A percentile compares a stretch with the other conserved stretches of the same genome.
Evolutionary conservation across 805 yeast species (phyloP).

Genomic region (Candida awuae): DNA sequence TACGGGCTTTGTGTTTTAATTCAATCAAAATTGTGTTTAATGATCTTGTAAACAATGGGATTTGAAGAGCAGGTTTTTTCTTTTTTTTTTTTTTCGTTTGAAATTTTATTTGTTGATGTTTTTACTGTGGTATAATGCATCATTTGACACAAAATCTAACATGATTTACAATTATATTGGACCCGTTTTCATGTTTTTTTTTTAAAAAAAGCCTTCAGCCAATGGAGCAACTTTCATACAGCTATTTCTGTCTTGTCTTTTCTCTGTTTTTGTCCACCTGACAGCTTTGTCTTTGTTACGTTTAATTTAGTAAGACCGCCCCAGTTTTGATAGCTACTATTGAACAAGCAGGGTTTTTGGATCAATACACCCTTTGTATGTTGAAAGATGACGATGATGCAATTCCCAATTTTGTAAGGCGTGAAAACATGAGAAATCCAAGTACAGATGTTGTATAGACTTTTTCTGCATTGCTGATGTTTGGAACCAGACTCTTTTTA

Average conservation of each 20-base stretch:
- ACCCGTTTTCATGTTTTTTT: background rate
- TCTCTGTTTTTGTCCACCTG: background rate
- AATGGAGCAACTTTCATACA: background rate
- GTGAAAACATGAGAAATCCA: background rate
- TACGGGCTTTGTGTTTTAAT: no score
- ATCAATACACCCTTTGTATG: constrained; percentile 9
- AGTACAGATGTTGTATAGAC: background rate
- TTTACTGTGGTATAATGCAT: no score
- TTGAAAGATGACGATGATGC: constrained; percentile 1
- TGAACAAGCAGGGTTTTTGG: constrained; percentile 9
- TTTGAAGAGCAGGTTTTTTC: background rate
- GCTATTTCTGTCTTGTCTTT: background rate
- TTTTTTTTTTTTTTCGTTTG: no score
- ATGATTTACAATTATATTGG: background rate
- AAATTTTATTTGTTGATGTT: no score
- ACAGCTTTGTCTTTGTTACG: no score
- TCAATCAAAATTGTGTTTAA: background rate
- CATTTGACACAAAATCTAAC: no score
- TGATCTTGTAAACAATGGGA: background rate
- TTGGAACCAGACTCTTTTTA: no score
- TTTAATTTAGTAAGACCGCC: constrained; percentile 11
- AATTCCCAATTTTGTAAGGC: background rate
- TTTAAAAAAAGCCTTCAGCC: background rate
- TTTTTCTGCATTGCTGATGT: background rate
- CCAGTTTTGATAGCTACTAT: constrained; percentile 1